These are phyloP conservation scores for Beauveria varroae DNA, from an alignment of 2,329 filamentous ascomycete genomes.

Conservation along the genomic window DNA sequence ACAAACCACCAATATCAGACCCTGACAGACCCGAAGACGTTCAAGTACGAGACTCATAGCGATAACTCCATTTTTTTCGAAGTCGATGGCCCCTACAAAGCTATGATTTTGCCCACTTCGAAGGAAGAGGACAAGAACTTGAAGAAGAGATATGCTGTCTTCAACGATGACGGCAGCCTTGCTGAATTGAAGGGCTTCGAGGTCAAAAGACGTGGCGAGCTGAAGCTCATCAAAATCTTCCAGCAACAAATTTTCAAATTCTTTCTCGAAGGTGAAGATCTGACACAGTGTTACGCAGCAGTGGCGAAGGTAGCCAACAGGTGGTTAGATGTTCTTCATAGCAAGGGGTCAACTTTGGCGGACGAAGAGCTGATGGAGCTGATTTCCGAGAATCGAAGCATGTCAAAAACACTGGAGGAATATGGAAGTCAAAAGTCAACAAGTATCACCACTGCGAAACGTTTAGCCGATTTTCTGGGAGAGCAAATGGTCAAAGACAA, in stretches of 20 bases:
- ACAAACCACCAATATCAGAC: slow-evolving; percentile 98
- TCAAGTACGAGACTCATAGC: slow-evolving; percentile 93
- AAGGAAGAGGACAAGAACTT: slow-evolving; percentile 99
- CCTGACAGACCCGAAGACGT: slow-evolving; percentile 66
- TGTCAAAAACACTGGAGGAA: slow-evolving; percentile 94
- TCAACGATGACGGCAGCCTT: slow-evolving; percentile 93
- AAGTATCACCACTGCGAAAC: slow-evolving; percentile 95
- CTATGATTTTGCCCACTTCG: slow-evolving; percentile 94
- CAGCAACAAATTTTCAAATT: slow-evolving; percentile 99
- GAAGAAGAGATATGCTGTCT: slow-evolving; percentile 98
- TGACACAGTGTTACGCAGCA: slow-evolving; percentile 81
- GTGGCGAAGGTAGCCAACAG: slow-evolving; percentile 93
- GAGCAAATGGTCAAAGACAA: slow-evolving; percentile 99
- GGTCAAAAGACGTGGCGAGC: slow-evolving; percentile 90
- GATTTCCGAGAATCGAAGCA: slow-evolving; percentile 99
- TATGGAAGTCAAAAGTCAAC: slow-evolving; percentile 95
- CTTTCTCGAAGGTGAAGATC: slow-evolving; percentile 83
- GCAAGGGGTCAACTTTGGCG: slow-evolving; percentile 78
- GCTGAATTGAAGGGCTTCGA: slow-evolving; percentile 97
- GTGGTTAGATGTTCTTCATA: slow-evolving; percentile 93
- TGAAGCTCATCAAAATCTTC: slow-evolving; percentile 99
- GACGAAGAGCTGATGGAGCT: slow-evolving; percentile 97
- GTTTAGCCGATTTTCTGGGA: slow-evolving; percentile 89
- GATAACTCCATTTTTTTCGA: slow-evolving; percentile 99
- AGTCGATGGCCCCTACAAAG: slow-evolving; percentile 93